Base-by-base conservation (phyloP, 495 filamentous ascomycete species). In the Penicillium canescens region DNA sequence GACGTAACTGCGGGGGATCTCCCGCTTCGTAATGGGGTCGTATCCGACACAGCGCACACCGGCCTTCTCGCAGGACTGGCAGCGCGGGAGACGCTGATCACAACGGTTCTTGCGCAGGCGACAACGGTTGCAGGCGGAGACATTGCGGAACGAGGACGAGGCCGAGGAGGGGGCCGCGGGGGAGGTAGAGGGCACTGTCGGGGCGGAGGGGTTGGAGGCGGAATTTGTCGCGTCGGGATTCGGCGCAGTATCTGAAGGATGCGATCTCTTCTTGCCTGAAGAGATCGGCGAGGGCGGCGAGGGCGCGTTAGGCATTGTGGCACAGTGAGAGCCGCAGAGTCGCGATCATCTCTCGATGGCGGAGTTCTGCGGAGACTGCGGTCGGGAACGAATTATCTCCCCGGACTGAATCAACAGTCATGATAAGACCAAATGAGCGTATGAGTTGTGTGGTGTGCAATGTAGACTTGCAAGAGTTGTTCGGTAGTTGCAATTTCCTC, bases 121-220 rank as follows among this genome's bases (percentile, higher is more conserved):
- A 66, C 93, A 98, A 18, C 93, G 84, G 72, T 96, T 95, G 68
- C 93, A 98, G 42, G 93, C 93, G 57, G 88, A 93, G 54, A 98
- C 93, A 68, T 96, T 96, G 60, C 92, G 87, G 70, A 97, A 96
- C 13, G 85, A 80, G 6, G 85, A 85, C 39, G 74, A 76, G 39
- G 68, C 60, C 13, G 67, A 59, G 12, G 55, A 52, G 28, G 63
- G 62, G 11, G 65, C 43, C 16, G 62, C 40, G 20, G 69, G 57
- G 10, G 52, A 54, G 42, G 55, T 47, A 18, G 60, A 55, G 7
- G 50, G 52, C 13, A 50, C 56, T 36, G 52, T 33, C 31, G 57
- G 11, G 42, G 42, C 33, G 53, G 63, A 50, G 42, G 52, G 42
- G 48, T 54, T 54, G n/a, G 59, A 33, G 14, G 41, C 31, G 37